Evolutionary conservation across 768 basidiomycete genomes (phyloP).

Genomic region (Kwoniella newhampshirensis): DNA sequence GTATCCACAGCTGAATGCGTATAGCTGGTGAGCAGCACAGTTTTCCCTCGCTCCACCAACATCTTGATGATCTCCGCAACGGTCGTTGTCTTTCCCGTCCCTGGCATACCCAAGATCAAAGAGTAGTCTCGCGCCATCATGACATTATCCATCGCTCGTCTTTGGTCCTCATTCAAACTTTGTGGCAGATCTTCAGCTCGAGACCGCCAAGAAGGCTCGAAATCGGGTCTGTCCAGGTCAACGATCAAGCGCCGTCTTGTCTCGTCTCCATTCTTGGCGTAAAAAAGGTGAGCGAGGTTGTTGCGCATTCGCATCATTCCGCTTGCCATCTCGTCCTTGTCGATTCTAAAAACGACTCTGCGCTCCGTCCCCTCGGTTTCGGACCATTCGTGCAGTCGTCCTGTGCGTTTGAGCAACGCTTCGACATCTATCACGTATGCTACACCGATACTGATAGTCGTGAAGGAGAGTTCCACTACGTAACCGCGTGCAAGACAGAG

Average conservation of each 20-base stretch:
- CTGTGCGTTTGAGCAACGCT: conserved; percentile 57
- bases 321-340: conserved; percentile 85
- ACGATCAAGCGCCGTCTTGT: conserved; percentile 73
- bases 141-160: conserved; percentile 68
- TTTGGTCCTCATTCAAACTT: conserved; percentile 70
- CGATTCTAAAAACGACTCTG: conserved; percentile 70
- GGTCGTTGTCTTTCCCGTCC: conserved; percentile 95
- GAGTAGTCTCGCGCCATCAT: conserved; percentile 84
- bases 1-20: conserved; percentile 98
- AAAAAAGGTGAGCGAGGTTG: conserved; percentile 86
- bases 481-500: conserved; percentile 80
- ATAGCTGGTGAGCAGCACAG: conserved; percentile 83
- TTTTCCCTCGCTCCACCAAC: conserved; percentile 77
- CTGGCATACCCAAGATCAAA: conserved; percentile 93
- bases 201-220: conserved; percentile 55
- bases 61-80: conserved; percentile 81
- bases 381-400: conserved; percentile 25
- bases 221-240: conserved; percentile 70
- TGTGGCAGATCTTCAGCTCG: conserved; percentile 46
- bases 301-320: conserved; percentile 86
- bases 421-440: conserved; percentile 70
- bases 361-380: conserved; percentile 12
- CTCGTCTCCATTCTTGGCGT: conserved; percentile 66
- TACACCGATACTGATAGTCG: conserved; percentile 70
- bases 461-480: conserved; percentile 68